phyloP scores from a whole-genome alignment of 352 stramenopile species.

The Achlya hypogyna region DNA sequence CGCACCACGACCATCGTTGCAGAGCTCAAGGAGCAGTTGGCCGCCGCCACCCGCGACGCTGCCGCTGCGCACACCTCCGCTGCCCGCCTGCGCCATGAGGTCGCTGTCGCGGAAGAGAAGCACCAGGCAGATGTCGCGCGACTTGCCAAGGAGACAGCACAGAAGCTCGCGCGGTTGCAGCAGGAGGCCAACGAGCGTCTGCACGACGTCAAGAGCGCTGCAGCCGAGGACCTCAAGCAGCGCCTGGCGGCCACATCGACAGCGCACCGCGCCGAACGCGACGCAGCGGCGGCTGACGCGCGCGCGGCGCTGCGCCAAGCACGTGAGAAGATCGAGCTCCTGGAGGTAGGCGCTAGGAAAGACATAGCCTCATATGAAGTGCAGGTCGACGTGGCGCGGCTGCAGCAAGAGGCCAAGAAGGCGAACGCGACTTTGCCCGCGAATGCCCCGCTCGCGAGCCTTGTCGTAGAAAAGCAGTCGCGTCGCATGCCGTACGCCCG shows the following conservation, averaged over 20 bases:
- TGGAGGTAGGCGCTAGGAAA: constrained; percentile 7
- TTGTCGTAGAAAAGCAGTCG: not conserved
- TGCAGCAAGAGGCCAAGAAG: constrained; percentile 18
- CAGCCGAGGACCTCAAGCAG: constrained; percentile 9
- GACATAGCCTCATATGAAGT: not conserved
- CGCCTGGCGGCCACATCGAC: constrained; percentile 17
- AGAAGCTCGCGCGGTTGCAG: constrained; percentile 17
- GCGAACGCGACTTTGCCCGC: constrained; percentile 11
- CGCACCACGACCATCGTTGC: constrained; percentile 25
- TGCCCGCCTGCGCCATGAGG: constrained; percentile 33
- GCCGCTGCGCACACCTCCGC: constrained; percentile 24
- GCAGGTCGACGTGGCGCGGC: not conserved
- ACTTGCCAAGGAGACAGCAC: constrained; percentile 7
- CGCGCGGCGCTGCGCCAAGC: constrained; percentile 10
- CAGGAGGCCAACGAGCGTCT: constrained; percentile 22
- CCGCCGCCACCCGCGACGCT: constrained; percentile 21
- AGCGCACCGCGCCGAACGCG: constrained; percentile 2
- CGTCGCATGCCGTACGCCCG: constrained; percentile 66
- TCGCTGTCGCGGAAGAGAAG: constrained; percentile 44
- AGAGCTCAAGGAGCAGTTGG: constrained; percentile 26
- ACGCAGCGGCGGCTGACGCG: constrained; percentile 22
- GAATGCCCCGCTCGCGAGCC: not conserved
- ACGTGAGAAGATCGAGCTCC: constrained; percentile 25
- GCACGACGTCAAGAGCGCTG: constrained; percentile 11
- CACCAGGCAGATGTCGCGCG: constrained; percentile 16